These are phyloP conservation scores for Clonostachys chloroleuca DNA, from an alignment of 2,329 filamentous ascomycete species.

Conservation along the genomic window DNA sequence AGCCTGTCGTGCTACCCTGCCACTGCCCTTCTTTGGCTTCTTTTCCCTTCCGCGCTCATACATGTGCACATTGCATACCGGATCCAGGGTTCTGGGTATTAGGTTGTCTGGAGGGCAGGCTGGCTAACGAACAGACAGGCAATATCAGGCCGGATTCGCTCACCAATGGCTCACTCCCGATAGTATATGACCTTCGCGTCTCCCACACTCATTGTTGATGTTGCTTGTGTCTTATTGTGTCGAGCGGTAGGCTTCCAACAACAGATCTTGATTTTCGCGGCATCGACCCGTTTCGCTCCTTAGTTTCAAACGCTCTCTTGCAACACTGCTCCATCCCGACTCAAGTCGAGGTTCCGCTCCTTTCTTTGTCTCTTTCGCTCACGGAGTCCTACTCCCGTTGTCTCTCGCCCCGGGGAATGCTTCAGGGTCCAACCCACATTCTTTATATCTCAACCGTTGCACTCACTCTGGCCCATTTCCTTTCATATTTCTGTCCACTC, in stretches of 20 bases:
- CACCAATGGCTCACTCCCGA: too few relatives aligned
- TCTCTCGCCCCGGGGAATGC: background rate
- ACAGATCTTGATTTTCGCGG: background rate
- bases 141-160: too few relatives aligned
- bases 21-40: background rate
- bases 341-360: slow-evolving; percentile 5
- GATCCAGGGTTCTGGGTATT: too few relatives aligned
- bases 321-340: background rate
- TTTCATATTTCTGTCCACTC: too few relatives aligned
- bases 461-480: too few relatives aligned
- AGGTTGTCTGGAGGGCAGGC: too few relatives aligned
- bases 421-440: too few relatives aligned
- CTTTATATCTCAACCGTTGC: too few relatives aligned
- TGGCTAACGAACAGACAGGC: too few relatives aligned
- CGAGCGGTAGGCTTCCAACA: background rate
- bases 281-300: background rate
- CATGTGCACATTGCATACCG: too few relatives aligned
- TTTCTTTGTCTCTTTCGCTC: slow-evolving; percentile 6
- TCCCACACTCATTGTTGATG: background rate
- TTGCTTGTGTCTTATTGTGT: background rate
- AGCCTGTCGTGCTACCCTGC: background rate
- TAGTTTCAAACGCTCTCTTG: background rate
- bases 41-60: too few relatives aligned
- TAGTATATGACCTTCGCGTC: background rate
- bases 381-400: background rate